Base-by-base conservation (phyloP, 2,329 filamentous ascomycete genomes). In the Teratosphaeria viscida region DNA sequence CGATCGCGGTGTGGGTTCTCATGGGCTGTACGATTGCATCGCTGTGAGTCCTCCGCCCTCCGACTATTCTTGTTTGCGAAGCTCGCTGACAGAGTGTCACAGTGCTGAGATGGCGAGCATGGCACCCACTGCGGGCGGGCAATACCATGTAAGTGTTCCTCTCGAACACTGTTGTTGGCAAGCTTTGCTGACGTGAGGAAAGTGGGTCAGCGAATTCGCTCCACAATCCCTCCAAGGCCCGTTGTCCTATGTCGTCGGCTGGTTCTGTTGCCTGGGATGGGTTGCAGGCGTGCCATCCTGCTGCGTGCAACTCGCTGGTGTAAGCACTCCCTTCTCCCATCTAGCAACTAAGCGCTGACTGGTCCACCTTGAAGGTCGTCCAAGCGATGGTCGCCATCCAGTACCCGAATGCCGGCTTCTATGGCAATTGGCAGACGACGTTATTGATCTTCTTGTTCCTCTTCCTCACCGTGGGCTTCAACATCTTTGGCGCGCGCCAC, bases 241-340 rank as follows among this genome's bases (percentile, higher is more conserved):
- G 55, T 71, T 78, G 57, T 77, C 75, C 62, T 79, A 78, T 59
- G 68, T 79, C 23, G 71, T 76, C 7, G 76, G 76, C 14, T 78
- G 76, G 77, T 70, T 64, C 61, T 71, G 64, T 56, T 72, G 65
- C 62, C 69, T 68, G 49, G 70, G 70, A 53, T 73, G 69, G 69
- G 67, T 72, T 14, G 65, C 65, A 58, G 66, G 69, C 12, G 66
- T 71, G 14, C 68, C 69, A 7, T 64, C 69, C 5, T 71, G 68
- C 56, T 67, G 65, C 55, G 54, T 66, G 10, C 67, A 68, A 54
- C 65, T 71, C 1, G 68, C 64, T 26, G 68, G 67, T 43, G 60
- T 49, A 23, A 49, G 43, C 19, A n/a, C 37, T 5, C 29, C 29
- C 3, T 32, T 32, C 29, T 32, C 29, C 29, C 5, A 32, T 7